These are phyloP conservation scores for Corchorus olitorius DNA, from an alignment of 345 rosid species.

Conservation along the genomic window DNA sequence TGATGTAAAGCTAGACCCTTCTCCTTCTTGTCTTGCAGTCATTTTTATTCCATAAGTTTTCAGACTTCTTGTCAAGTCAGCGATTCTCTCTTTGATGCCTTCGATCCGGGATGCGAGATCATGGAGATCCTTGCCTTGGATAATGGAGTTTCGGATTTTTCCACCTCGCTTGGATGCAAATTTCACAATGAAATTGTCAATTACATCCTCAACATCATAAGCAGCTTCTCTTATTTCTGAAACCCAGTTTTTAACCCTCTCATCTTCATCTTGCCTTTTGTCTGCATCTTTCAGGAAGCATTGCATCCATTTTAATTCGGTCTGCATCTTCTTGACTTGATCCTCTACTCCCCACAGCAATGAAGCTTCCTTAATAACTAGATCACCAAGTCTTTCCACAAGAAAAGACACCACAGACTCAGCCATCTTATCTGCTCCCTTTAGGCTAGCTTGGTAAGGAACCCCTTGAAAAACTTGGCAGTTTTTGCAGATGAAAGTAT, in stretches of 20 bases:
- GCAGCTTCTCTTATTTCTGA: slow-evolving; percentile 30
- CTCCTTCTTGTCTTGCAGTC: slow-evolving; percentile 16
- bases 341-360: slow-evolving; percentile 29
- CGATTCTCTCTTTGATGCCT: slow-evolving; percentile 37
- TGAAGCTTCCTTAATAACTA: slow-evolving; percentile 30
- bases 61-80: slow-evolving; percentile 37
- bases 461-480: not conserved
- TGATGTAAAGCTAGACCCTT: slow-evolving; percentile 13
- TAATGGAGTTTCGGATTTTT: slow-evolving; percentile 7
- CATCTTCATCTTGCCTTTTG: slow-evolving; percentile 28
- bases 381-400: slow-evolving; percentile 28
- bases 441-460: not conserved
- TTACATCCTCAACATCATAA: slow-evolving; percentile 29
- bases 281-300: slow-evolving; percentile 44
- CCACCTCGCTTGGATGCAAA: not conserved
- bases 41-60: slow-evolving; percentile 31
- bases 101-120: slow-evolving; percentile 29
- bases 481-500: not conserved
- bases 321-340: slow-evolving; percentile 22
- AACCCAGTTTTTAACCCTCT: slow-evolving; percentile 32
- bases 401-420: slow-evolving; percentile 33
- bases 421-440: slow-evolving; percentile 28
- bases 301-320: slow-evolving; percentile 32
- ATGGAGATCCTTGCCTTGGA: slow-evolving; percentile 13
- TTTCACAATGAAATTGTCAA: slow-evolving; percentile 27